These are phyloP conservation scores for Podospora pseudocomata DNA, from an alignment of 495 filamentous ascomycete genomes.

Conservation along the genomic window DNA sequence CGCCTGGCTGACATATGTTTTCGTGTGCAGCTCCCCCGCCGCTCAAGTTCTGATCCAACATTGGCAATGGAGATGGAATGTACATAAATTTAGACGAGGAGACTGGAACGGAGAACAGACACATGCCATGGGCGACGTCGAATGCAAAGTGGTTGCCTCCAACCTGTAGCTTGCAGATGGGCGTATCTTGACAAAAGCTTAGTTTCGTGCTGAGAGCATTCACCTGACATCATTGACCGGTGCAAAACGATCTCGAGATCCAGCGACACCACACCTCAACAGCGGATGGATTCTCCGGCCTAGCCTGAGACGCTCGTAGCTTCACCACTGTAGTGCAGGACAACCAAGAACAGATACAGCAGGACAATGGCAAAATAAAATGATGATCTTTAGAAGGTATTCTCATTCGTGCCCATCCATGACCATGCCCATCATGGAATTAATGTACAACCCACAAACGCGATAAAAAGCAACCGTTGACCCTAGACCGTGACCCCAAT, in stretches of 20 bases:
- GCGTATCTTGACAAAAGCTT: too few species aligned
- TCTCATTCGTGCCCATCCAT: slow-evolving; percentile 62
- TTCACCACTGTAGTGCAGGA: too few species aligned
- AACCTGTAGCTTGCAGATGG: too few species aligned
- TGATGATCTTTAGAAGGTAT: slow-evolving; percentile 39
- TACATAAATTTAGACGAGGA: slow-evolving; percentile 19
- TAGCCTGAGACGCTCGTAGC: too few species aligned
- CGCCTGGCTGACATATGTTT: slow-evolving; percentile 16
- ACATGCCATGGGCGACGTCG: neutral
- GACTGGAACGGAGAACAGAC: slow-evolving; percentile 9
- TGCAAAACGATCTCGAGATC: too few species aligned
- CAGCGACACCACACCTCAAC: too few species aligned
- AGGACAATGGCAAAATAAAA: neutral
- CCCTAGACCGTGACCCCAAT: slow-evolving; percentile 83
- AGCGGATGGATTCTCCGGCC: too few species aligned
- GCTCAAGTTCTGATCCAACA: slow-evolving; percentile 41
- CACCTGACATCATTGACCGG: too few species aligned
- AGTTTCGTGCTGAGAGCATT: too few species aligned
- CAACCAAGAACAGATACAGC: too few species aligned
- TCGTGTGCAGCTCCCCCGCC: slow-evolving; percentile 38
- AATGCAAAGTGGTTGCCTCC: neutral
- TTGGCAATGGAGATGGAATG: slow-evolving; percentile 8
- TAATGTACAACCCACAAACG: slow-evolving; percentile 89
- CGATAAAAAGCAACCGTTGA: slow-evolving; percentile 70
- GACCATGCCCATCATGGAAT: slow-evolving; percentile 60